phyloP scores from a whole-genome alignment of 495 filamentous ascomycete species.

The Friedmanniomyces simplex region DNA sequence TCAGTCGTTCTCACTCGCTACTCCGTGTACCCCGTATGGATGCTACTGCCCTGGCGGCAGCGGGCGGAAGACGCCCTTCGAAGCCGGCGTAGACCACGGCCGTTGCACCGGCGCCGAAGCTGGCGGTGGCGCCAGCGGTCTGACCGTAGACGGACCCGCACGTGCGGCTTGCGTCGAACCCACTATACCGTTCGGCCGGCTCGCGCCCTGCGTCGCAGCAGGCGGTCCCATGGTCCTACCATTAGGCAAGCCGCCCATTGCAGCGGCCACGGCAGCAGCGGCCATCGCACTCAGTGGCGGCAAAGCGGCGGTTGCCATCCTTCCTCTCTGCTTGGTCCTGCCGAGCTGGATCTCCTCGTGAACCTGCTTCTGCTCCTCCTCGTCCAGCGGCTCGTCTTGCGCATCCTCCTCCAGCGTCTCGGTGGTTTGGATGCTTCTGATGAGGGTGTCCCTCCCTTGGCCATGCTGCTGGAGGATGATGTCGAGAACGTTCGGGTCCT shows the following conservation, averaged over 20 bases:
- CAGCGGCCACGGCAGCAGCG: not conserved
- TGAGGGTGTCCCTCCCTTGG: slow-evolving; percentile 17
- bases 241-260: not conserved
- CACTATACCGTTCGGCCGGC: too few species aligned
- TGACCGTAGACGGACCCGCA: not conserved
- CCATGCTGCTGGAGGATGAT: slow-evolving; percentile 40
- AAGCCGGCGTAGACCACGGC: not conserved
- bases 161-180: not conserved
- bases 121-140: not conserved
- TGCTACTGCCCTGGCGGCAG: not conserved
- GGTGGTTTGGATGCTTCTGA: slow-evolving; percentile 45
- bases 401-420: slow-evolving; percentile 49
- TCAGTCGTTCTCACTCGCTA: not conserved
- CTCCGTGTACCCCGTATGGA: not conserved
- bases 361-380: slow-evolving; percentile 43
- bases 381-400: slow-evolving; percentile 43
- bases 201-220: not conserved
- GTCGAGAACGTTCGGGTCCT: slow-evolving; percentile 62
- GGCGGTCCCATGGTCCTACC: not conserved
- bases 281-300: not conserved
- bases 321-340: slow-evolving; percentile 34
- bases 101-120: not conserved
- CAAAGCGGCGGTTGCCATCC: not conserved
- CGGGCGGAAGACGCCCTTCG: not conserved
- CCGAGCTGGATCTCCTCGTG: slow-evolving; percentile 37